Evolutionary conservation across 2,329 filamentous ascomycete genomes (phyloP).

Genomic region (Geosmithia flava): DNA sequence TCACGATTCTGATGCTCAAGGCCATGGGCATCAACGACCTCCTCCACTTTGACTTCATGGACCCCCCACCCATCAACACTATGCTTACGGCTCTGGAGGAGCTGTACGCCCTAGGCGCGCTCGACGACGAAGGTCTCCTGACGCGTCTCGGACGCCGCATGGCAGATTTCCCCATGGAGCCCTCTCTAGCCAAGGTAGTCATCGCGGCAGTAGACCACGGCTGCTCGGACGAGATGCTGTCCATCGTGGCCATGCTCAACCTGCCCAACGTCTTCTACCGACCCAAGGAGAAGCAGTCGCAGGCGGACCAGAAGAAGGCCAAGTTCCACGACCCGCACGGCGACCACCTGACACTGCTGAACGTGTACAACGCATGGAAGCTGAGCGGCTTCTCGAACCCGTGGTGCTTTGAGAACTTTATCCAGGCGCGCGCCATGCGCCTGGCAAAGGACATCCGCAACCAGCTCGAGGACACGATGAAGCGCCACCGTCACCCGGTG

Average conservation of each 20-base stretch:
- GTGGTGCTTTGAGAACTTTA: conserved; percentile 98
- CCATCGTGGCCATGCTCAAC: conserved; percentile 89
- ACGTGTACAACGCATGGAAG: conserved; percentile 98
- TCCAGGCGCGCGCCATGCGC: conserved; percentile 80
- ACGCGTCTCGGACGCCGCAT: conserved; percentile 90
- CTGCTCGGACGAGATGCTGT: conserved; percentile 89
- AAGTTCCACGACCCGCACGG: conserved; percentile 95
- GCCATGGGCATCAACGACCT: conserved; percentile 99
- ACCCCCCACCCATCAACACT: conserved; percentile 91
- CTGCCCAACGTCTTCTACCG: conserved; percentile 83
- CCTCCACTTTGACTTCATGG: conserved; percentile 98
- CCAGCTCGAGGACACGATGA: conserved; percentile 88
- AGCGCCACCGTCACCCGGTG: conserved; percentile 73
- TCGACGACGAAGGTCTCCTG: conserved; percentile 90
- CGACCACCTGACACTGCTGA: conserved; percentile 87
- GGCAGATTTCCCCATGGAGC: conserved; percentile 98
- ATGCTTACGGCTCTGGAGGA: conserved; percentile 96
- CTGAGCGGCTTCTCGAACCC: conserved; percentile 66
- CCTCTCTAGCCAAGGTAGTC: conserved; percentile 77
- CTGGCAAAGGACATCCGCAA: conserved; percentile 86
- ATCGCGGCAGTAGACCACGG: conserved; percentile 78
- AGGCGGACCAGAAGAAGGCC: conserved; percentile 93
- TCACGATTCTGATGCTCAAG: conserved; percentile 94
- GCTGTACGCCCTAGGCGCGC: conserved; percentile 77
- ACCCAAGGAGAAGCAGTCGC: conserved; percentile 91